A percentile compares a stretch with the other conserved stretches of the same genome.
phyloP scores from a whole-genome alignment of 495 filamentous ascomycete species.

The Aspergillus hancockii region DNA sequence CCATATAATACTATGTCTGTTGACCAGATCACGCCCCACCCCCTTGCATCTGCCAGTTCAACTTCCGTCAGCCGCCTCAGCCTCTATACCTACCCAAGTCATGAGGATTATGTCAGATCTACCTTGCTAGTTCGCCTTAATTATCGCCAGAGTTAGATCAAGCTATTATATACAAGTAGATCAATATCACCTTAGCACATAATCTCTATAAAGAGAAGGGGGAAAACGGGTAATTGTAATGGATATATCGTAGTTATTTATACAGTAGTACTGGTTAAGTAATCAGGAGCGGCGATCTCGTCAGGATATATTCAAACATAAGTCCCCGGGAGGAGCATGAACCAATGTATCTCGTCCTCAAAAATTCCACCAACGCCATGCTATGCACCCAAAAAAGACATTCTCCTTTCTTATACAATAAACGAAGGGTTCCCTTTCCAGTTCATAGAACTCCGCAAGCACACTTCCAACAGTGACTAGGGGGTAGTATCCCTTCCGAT shows the following conservation, averaged over 20 bases:
- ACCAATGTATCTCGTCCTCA: slow-evolving; percentile 28
- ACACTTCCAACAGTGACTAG: neutral
- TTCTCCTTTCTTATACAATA: slow-evolving; percentile 21
- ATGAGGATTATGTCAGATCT: neutral
- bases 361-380: slow-evolving; percentile 47
- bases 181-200: neutral
- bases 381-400: slow-evolving; percentile 42
- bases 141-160: neutral
- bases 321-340: slow-evolving; percentile 19
- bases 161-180: neutral
- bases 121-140: neutral
- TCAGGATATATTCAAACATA: slow-evolving; percentile 38
- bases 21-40: no score
- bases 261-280: slow-evolving; percentile 25
- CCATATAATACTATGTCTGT: no score
- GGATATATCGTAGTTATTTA: neutral
- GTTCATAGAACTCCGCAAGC: neutral
- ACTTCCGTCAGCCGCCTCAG: neutral
- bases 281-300: slow-evolving; percentile 47
- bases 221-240: neutral
- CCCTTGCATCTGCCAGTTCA: no score
- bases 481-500: neutral
- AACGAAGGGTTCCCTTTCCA: slow-evolving; percentile 6
- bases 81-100: neutral
- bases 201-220: no score